Base-by-base conservation (phyloP, 1,284 basidiomycete species). In the Earliella scabrosa region DNA sequence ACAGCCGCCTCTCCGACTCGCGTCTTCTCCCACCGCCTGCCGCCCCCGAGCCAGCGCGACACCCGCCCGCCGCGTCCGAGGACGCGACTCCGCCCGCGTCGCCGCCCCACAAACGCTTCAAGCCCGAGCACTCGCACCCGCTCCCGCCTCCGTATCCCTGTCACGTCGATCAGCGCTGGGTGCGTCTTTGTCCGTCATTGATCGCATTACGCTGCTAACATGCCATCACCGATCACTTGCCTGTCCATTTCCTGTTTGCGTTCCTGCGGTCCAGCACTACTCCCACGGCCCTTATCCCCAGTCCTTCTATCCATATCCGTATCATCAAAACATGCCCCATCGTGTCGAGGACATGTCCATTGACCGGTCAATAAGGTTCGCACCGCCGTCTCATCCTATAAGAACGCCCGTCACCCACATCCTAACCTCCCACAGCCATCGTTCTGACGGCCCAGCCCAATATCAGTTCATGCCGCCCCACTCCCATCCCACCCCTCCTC, bases 401-500 rank as follows among this genome's bases (percentile, higher is more conserved):
- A 62, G 60, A 62, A 59, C 60, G 60, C 60, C 60, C 54, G 57
- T 56, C 54, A 58, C 56, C 52, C 49, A 39, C 52, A 52, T 53
- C 38, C 50, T 53, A 49, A 50, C 56, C 40, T 61, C 50, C 56
- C 54, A 57, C 66, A 78, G 77, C 46, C 78, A 75, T 66, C 68
- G 74, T 54, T 71, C 75, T 61, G 75, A 77, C 53, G 74, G 75
- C 63, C 73, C 71, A 61, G 69, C 69, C 51, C 59, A 67, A 55
- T 73, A 75, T 63, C 70, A 71, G 61, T 71, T 68, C 62, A 70
- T 75, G 62, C 77, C 76, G 38, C 29, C 29, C 29, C 54, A 56
- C 70, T 75, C 74, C 52, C 73, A 76, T 46, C 77, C 80, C 27
- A 80, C 78, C 41, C 82, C 83, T 8, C 80, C 82, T 1, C 82